phyloP scores from a whole-genome alignment of 2,329 filamentous ascomycete genomes.

The Sporothrix humicola region DNA sequence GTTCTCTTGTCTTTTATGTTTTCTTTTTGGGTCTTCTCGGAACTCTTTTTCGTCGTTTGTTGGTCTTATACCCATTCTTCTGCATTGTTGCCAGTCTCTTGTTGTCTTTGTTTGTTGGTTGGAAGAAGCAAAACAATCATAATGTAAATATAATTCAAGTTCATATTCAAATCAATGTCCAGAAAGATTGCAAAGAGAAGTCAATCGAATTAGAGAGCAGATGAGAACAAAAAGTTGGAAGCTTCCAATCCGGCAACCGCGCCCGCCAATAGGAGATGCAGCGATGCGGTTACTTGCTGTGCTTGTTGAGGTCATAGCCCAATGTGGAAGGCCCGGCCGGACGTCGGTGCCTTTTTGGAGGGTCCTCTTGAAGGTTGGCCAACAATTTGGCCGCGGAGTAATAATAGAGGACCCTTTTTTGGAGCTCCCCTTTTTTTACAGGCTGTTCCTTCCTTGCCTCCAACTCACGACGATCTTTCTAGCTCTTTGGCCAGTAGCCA shows the following conservation, averaged over 20 bases:
- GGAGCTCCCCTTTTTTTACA: constrained; percentile 1
- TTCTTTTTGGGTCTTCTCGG: not conserved
- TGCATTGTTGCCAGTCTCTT: not conserved
- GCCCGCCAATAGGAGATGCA: not conserved
- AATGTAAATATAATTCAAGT: constrained; percentile 12
- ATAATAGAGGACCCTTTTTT: not conserved
- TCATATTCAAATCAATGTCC: not conserved
- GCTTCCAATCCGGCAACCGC: not conserved
- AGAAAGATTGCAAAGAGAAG: not conserved
- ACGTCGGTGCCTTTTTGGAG: constrained; percentile 27
- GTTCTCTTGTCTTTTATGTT: not conserved
- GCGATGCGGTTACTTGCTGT: not conserved
- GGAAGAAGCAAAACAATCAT: not conserved
- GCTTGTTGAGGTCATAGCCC: not conserved
- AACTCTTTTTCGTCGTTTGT: not conserved
- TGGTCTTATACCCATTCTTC: constrained; percentile 22
- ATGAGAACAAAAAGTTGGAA: not conserved
- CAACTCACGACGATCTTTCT: not conserved
- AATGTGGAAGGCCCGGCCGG: constrained; percentile 27
- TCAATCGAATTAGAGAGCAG: not conserved
- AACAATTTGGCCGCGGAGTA: no score
- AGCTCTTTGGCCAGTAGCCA: not conserved
- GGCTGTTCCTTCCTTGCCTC: not conserved
- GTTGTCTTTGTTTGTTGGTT: not conserved
- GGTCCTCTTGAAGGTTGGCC: no score